Base-by-base conservation (phyloP, 176 grass and related monocot species). In the Lolium multiflorum region DNA sequence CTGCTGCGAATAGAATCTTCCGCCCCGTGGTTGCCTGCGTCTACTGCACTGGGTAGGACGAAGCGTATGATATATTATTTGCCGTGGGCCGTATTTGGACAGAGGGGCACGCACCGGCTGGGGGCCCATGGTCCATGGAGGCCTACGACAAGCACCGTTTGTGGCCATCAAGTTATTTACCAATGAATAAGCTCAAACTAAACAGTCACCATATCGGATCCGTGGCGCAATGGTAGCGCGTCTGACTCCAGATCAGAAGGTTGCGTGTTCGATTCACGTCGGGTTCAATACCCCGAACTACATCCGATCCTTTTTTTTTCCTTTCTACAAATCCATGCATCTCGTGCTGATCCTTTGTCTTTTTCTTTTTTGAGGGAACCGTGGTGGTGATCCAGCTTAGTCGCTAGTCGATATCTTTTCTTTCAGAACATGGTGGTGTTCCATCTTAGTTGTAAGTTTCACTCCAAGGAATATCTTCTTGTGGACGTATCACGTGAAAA, bases 161-260 rank as follows among this genome's bases (percentile, higher is more conserved):
- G 12, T 6, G 6, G 21, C 4, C 3, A 4, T 26, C 22, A 10
- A 3, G 21, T 13, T 62, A 13, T 25, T 4, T 24, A 6, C 3
- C 41, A 0, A 43, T 43, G 7, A 7, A 21, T 22, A 60, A 11
- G 3, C 0, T 10, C 1, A 11, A 61, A 8, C 2, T 9, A 60
- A 2, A 2, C 8, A 43, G 0, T 5, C 2, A 7, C 0, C 41
- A 24, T 12, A 47, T 31, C 13, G 95, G 93, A 98, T 95, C 96
- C 93, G 84, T 95, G 91, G 93, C 96, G 96, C 93, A 92, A 95
- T 95, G 96, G 93, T 98, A 98, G 96, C 93, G 93, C 91, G 96
- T 95, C 93, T 98, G 91, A 95, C 96, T 98, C 93, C 93, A 98
- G 96, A 98, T 98, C 93, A 98, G 91, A 95, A 98, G 96, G 96